These are phyloP conservation scores for Lantana camara DNA, from an alignment of 257 asterid genomes.

Conservation along the genomic window DNA sequence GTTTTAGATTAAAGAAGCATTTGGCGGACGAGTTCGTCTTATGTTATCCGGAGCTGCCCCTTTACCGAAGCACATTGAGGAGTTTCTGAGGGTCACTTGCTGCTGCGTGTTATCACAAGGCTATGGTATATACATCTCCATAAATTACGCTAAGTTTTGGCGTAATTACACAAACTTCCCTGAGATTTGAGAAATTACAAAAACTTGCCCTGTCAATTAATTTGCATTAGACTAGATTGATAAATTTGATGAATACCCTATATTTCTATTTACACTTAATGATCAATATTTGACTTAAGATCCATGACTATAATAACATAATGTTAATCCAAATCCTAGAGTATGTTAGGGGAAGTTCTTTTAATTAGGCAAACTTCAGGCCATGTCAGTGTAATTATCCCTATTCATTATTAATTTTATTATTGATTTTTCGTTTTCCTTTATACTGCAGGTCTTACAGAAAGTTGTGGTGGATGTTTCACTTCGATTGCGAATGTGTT, in stretches of 20 bases:
- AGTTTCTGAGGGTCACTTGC: slow-evolving; percentile 87
- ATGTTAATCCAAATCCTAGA: too few relatives aligned
- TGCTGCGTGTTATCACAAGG: slow-evolving; percentile 84
- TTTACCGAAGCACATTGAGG: slow-evolving; percentile 80
- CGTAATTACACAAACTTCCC: neutral
- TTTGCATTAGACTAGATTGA: too few relatives aligned
- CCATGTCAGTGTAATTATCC: too few relatives aligned
- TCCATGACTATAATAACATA: too few relatives aligned
- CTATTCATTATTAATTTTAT: neutral
- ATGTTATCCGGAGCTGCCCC: slow-evolving; percentile 97
- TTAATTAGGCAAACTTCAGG: too few relatives aligned
- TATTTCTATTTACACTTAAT: too few relatives aligned
- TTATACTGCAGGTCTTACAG: slow-evolving; percentile 72
- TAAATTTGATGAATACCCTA: too few relatives aligned
- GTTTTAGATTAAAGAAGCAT: slow-evolving; percentile 81
- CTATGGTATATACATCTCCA: slow-evolving; percentile 52
- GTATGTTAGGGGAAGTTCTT: too few relatives aligned
- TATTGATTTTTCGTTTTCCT: neutral
- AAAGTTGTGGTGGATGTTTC: slow-evolving; percentile 81
- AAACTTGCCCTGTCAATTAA: too few relatives aligned
- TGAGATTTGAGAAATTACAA: too few relatives aligned
- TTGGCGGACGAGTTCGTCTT: slow-evolving; percentile 93
- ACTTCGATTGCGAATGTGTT: slow-evolving; percentile 73
- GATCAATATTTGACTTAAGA: too few relatives aligned
- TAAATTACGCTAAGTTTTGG: neutral